Evolutionary conservation across 2,329 filamentous ascomycete species (phyloP).

Genomic region (Microdochium paspali): DNA sequence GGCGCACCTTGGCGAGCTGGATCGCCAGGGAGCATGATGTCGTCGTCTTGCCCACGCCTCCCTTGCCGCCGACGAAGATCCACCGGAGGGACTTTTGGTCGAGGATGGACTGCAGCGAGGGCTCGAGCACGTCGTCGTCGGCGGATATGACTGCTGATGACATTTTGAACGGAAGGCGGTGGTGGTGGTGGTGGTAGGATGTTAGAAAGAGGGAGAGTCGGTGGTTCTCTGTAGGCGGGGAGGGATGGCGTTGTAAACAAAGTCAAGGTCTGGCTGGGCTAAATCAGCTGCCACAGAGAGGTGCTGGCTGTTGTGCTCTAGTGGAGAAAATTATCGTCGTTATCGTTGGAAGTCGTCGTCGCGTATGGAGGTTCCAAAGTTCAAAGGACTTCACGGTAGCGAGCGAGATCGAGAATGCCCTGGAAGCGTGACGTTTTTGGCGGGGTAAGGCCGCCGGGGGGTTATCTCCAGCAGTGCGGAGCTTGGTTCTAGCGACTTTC

Average conservation of each 20-base stretch:
- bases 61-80: conserved; percentile 99
- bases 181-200: not conserved
- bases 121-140: conserved; percentile 78
- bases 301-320: no score
- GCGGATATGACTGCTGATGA: conserved; percentile 33
- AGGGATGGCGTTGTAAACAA: not conserved
- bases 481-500: no score
- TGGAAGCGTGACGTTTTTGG: no score
- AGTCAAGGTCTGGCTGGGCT: not conserved
- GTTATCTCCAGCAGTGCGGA: no score
- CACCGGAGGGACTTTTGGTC: conserved; percentile 93
- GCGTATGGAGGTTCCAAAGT: no score
- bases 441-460: no score
- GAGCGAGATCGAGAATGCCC: no score
- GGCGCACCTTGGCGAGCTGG: conserved; percentile 89
- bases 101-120: conserved; percentile 86
- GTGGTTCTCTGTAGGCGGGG: no score
- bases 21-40: conserved; percentile 97
- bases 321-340: no score
- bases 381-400: no score
- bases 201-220: not conserved
- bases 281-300: no score
- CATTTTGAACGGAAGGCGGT: conserved; percentile 21
- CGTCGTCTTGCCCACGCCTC: conserved; percentile 98
- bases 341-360: no score